Base-by-base conservation (phyloP, 495 filamentous ascomycete genomes). In the Penicillium salamii region DNA sequence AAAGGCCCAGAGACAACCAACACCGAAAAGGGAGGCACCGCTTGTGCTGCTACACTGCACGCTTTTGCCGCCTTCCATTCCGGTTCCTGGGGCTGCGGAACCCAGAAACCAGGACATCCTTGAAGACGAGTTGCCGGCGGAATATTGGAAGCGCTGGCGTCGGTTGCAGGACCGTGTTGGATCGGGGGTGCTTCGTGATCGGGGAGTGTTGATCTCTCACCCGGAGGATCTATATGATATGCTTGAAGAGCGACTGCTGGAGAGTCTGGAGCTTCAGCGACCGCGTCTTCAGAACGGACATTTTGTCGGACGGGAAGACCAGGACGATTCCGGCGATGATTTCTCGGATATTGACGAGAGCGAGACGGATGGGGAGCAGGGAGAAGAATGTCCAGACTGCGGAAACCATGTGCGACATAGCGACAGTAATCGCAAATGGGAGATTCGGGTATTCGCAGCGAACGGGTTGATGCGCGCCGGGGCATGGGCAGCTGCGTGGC, bases 401-500 rank as follows among this genome's bases (percentile, higher is more conserved):
- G 84, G 84, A 34, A 69, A 70, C 5, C 66, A 61, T 36, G 79
- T 84, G 36, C 70, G 61, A 23, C 73, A 70, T 14, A 70, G 75
- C 21, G 63, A 69, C 41, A 56, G 52, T 2, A 67, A 60, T 18
- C 82, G 80, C 56, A 79, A 87, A 40, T 97, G 90, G 80, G 83
- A 91, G 42, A 75, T 98, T 53, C 87, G 88, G 57, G 84, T 97
- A 11, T 98, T 90, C 52, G 93, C 93, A 2, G 88, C 89, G 3
- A 98, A 97, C 66, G 93, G 93, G 0, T 71, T 97, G 43, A 92
- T 98, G 89, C 79, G 83, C 34, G 83, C 90, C 11, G 90, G 89
- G 3, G 91, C 93, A 0, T 98, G 93, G 93, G 83, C 83, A 21
- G 89, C 90, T 13, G 91, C 88, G 26, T 98, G 93, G 93, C 85